These are phyloP conservation scores for Sisymbrium irio DNA, from an alignment of 345 rosid species.

Conservation along the genomic window DNA sequence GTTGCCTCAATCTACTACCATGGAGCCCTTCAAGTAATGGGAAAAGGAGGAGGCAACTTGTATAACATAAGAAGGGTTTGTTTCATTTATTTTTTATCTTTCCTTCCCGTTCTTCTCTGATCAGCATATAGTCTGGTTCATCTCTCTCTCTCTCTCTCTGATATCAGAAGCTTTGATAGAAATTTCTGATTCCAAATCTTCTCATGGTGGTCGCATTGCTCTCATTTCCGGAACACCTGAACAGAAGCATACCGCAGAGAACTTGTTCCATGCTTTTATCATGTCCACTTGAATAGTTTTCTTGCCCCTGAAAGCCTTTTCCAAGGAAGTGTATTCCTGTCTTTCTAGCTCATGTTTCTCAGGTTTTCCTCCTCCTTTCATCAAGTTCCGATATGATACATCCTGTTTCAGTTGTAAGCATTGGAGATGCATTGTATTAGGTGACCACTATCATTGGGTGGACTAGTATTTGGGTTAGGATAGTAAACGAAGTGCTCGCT, in stretches of 20 bases:
- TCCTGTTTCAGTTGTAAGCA: no score
- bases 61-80: slow-evolving; percentile 82
- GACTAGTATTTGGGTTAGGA: no score
- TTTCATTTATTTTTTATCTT: slow-evolving; percentile 17
- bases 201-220: slow-evolving; percentile 82
- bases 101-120: slow-evolving; percentile 12
- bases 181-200: slow-evolving; percentile 75
- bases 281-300: slow-evolving; percentile 65
- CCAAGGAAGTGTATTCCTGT: slow-evolving; percentile 25
- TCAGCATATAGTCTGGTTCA: slow-evolving; percentile 1
- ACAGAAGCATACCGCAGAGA: slow-evolving; percentile 89
- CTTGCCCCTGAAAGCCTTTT: slow-evolving; percentile 29
- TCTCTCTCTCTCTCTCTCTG: slow-evolving; percentile 45
- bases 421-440: no score
- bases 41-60: slow-evolving; percentile 88
- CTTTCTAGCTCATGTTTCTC: slow-evolving; percentile 38
- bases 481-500: no score
- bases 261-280: slow-evolving; percentile 94
- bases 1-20: slow-evolving; percentile 50
- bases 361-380: slow-evolving; percentile 36
- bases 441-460: no score
- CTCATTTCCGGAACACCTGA: slow-evolving; percentile 83
- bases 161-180: slow-evolving; percentile 97
- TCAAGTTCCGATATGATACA: no score
- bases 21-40: slow-evolving; percentile 89